These are phyloP conservation scores for Drechslerella stenobrocha DNA, from an alignment of 2,329 filamentous ascomycete genomes.

Conservation along the genomic window DNA sequence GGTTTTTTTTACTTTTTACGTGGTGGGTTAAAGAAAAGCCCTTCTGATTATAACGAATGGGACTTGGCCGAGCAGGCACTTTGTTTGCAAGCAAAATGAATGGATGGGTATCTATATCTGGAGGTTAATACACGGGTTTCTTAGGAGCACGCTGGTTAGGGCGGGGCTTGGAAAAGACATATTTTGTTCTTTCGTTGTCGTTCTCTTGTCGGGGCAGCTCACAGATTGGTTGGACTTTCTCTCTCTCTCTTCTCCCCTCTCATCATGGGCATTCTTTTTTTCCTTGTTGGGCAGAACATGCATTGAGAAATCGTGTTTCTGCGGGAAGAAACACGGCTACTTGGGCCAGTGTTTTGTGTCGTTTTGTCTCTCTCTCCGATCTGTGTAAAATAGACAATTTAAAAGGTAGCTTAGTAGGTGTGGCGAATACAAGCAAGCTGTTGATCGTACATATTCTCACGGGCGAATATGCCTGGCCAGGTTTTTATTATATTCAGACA, in stretches of 20 bases:
- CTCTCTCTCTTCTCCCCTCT: not conserved
- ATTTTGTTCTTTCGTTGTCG: not conserved
- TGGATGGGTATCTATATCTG: not conserved
- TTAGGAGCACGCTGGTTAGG: not conserved
- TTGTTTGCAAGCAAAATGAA: slow-evolving; percentile 2
- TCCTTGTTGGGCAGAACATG: not conserved
- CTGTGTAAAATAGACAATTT: slow-evolving; percentile 5
- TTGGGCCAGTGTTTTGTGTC: not conserved
- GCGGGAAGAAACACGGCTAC: slow-evolving; percentile 3
- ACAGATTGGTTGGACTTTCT: not conserved
- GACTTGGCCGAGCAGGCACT: not conserved
- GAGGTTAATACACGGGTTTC: slow-evolving; percentile 1
- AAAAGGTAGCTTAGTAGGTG: slow-evolving; percentile 5
- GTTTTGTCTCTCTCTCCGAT: not conserved
- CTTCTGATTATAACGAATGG: slow-evolving; percentile 28
- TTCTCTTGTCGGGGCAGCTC: not conserved
- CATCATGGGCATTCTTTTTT: not conserved
- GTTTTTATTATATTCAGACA: too few species aligned
- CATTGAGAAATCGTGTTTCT: not conserved
- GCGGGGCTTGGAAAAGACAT: not conserved
- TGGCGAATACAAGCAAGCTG: slow-evolving; percentile 9
- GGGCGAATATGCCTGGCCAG: too few species aligned
- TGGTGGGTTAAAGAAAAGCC: slow-evolving; percentile 3
- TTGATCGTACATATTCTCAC: not conserved
- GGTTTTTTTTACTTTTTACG: slow-evolving; percentile 5